Base-by-base conservation (phyloP, 306 rosid genomes). In the Vigna radiata region DNA sequence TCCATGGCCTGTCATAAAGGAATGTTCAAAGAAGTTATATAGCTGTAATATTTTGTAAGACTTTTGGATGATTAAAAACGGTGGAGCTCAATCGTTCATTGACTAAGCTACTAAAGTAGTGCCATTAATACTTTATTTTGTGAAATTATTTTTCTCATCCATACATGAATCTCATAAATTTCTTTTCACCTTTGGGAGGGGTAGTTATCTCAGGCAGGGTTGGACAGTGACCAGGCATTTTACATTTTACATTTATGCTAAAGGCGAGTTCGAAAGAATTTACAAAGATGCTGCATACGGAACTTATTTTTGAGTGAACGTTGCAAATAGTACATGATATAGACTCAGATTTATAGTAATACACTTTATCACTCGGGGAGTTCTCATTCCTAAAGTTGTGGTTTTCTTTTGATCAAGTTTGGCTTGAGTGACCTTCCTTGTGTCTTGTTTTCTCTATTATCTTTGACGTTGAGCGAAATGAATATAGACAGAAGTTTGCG, bases 151-250 rank as follows among this genome's bases (percentile, higher is more conserved):
- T 60, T 60, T 31, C 44, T 31, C 52, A 54, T 77, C 21, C 7
- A 7, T 68, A 13, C 12, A 65, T n/a, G 62, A 16, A 27, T 37
- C 23, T 65, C 50, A 53, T 61, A 23, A 60, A 29, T 49, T 62
- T 62, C 18, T 41, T 31, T 74, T 61, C 18, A 50, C 61, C 46
- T 60, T 74, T 60, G 48, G 50, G 41, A 41, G 12, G 5, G 54
- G 21, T 37, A 19, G 36, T 56, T 72, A 31, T 54, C 15, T 7
- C 23, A 3, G 41, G 66, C 15, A 41, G 50, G 39, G 23, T 39
- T 56, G 36, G 10, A 14, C 41, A 41, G 36, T 50, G 48, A 16
- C 27, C 31, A 49, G 74, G 17, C 62, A 70, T 49, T 33, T 33
- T 4, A 50, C 62, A 70, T 49, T 33, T 33, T 4, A 50, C 7